phyloP scores from a whole-genome alignment of 164 flowering plant species.

The Chimonanthus praecox region DNA sequence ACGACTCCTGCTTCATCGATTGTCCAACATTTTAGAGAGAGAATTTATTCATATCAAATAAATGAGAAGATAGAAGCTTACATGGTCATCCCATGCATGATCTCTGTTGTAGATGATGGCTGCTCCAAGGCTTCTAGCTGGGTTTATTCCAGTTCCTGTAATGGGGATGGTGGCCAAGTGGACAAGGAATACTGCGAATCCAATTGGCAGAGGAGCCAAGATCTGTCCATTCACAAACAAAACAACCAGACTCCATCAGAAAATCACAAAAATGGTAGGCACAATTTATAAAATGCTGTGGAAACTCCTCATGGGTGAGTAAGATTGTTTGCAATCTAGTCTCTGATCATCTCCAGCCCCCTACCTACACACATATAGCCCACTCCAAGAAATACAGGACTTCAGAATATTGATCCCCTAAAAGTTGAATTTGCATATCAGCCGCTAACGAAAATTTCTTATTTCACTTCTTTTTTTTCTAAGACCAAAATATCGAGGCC shows the following conservation, averaged over 20 bases:
- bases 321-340: too few species aligned
- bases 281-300: background rate
- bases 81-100: conserved; percentile 72
- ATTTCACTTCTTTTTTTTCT: too few species aligned
- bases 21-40: too few species aligned
- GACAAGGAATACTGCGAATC: conserved; percentile 82
- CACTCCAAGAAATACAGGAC: too few species aligned
- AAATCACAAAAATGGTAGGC: background rate
- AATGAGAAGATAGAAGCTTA: conserved; percentile 16
- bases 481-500: too few species aligned
- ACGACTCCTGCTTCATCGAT: too few species aligned
- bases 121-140: conserved; percentile 85
- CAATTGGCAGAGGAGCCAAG: conserved; percentile 85
- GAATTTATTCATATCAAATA: background rate
- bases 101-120: conserved; percentile 72
- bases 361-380: too few species aligned
- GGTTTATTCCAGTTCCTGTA: conserved; percentile 87
- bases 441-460: too few species aligned
- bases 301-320: too few species aligned
- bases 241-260: background rate
- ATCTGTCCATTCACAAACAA: conserved; percentile 31
- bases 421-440: too few species aligned
- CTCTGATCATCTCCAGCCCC: too few species aligned
- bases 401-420: too few species aligned
- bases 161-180: conserved; percentile 85